These are phyloP conservation scores for Cercophora samala DNA, from an alignment of 495 filamentous ascomycete species.

Conservation along the genomic window DNA sequence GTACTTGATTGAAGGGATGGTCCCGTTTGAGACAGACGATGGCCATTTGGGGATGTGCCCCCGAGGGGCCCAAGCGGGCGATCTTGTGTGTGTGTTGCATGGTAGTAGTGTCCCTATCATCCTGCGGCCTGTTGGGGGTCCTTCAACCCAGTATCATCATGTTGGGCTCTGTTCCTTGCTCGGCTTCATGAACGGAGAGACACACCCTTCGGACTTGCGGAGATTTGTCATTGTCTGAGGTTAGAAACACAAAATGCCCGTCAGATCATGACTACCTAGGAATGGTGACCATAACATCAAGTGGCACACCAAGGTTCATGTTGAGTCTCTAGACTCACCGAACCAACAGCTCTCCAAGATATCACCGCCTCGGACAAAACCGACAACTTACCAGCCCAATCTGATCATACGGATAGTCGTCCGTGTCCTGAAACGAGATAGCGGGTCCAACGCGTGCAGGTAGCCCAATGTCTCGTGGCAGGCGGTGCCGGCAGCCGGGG, in stretches of 20 bases:
- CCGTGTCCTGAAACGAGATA: conserved; percentile 22
- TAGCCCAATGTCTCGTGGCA: conserved; percentile 8
- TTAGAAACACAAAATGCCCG: neutral
- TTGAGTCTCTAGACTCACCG: neutral
- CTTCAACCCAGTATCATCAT: neutral
- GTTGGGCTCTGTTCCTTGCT: neutral
- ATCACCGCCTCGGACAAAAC: neutral
- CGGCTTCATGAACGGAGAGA: neutral
- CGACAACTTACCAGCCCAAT: conserved; percentile 13
- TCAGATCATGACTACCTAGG: no score
- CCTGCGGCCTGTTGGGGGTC: neutral
- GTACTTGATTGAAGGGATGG: neutral
- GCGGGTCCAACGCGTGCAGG: neutral
- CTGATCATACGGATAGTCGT: conserved; percentile 20
- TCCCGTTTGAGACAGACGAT: neutral
- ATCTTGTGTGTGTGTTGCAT: neutral
- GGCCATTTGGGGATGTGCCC: neutral
- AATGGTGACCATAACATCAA: no score
- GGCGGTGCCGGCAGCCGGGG: conserved; percentile 10
- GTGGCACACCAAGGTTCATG: neutral
- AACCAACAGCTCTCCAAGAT: neutral
- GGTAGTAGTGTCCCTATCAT: neutral
- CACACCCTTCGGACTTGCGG: neutral
- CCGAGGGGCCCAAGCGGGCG: neutral
- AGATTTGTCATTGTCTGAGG: neutral